phyloP scores from a whole-genome alignment of 2,329 filamentous ascomycete genomes.

The Dryadomyces quercivorus region DNA sequence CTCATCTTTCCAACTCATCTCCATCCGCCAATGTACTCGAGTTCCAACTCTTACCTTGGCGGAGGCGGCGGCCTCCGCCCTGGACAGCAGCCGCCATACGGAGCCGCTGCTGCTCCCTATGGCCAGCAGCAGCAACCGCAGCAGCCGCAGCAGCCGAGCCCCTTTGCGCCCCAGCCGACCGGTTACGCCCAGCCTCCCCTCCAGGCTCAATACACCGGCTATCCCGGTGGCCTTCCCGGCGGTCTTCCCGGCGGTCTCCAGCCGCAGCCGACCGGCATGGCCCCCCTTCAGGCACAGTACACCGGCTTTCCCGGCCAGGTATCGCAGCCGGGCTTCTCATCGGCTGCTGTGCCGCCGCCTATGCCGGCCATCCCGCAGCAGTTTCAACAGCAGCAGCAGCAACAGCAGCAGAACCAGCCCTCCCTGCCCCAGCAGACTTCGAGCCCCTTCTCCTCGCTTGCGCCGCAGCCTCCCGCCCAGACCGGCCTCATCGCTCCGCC shows the following conservation, averaged over 20 bases:
- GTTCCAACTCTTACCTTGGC: slow-evolving; percentile 75
- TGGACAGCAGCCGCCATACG: slow-evolving; percentile 49
- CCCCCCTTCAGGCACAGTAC: slow-evolving; percentile 51
- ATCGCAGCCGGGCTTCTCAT: slow-evolving; percentile 50
- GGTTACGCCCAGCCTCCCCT: slow-evolving; percentile 42
- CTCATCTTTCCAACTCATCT: background rate
- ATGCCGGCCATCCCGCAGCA: slow-evolving; percentile 49
- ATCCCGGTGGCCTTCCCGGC: slow-evolving; percentile 28
- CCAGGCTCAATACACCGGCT: slow-evolving; percentile 50
- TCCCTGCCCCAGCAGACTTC: slow-evolving; percentile 31
- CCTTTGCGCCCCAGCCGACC: slow-evolving; percentile 47
- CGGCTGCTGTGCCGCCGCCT: slow-evolving; percentile 32
- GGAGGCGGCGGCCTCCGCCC: slow-evolving; percentile 61
- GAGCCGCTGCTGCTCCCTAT: slow-evolving; percentile 26
- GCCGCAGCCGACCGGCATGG: slow-evolving; percentile 27
- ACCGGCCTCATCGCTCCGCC: slow-evolving; percentile 31
- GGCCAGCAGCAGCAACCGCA: slow-evolving; percentile 33
- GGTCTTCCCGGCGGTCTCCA: too few relatives aligned
- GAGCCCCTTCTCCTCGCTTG: slow-evolving; percentile 32
- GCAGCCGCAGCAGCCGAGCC: slow-evolving; percentile 38
- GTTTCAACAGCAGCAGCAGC: slow-evolving; percentile 46
- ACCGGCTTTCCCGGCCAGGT: slow-evolving; percentile 47
- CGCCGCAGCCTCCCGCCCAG: slow-evolving; percentile 34
- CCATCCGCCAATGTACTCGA: slow-evolving; percentile 65
- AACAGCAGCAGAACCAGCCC: slow-evolving; percentile 35